A percentile compares a stretch with the other conserved stretches of the same genome.
phyloP scores from a whole-genome alignment of 176 grass and related monocot species.

The Tillandsia leiboldiana region DNA sequence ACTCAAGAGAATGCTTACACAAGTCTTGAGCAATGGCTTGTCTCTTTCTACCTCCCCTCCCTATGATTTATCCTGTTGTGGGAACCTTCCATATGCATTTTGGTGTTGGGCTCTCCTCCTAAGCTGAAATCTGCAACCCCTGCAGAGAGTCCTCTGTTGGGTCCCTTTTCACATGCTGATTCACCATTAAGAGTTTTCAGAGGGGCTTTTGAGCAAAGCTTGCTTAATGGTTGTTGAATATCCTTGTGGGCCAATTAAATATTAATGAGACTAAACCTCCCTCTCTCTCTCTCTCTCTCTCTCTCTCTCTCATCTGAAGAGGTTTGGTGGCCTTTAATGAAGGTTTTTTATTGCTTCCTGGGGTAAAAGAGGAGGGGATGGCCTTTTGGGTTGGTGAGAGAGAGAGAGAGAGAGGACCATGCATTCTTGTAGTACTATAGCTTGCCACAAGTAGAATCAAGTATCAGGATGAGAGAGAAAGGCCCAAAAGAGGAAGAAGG shows the following conservation, averaged over 20 bases:
- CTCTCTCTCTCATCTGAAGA: no score
- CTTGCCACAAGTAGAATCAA: not conserved
- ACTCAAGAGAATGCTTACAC: no score
- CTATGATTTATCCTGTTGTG: not conserved
- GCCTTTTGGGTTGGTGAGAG: not conserved
- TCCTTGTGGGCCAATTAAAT: not conserved
- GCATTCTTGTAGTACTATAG: not conserved
- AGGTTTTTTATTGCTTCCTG: no score
- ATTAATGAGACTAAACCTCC: no score
- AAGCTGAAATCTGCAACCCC: not conserved
- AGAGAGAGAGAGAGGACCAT: not conserved
- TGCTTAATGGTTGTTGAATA: not conserved
- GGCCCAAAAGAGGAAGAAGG: not conserved
- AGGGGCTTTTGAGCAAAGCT: not conserved
- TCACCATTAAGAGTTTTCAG: not conserved
- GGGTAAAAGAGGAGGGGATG: no score
- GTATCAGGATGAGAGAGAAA: conserved; percentile 15
- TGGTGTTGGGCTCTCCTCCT: not conserved
- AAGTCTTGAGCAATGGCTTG: not conserved
- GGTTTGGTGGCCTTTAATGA: no score
- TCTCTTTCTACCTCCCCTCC: not conserved
- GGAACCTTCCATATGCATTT: not conserved
- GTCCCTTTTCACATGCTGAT: not conserved
- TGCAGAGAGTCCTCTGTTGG: not conserved
- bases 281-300: no score